Base-by-base conservation (phyloP, 2,329 filamentous ascomycete genomes). In the Penicillium sp. region DNA sequence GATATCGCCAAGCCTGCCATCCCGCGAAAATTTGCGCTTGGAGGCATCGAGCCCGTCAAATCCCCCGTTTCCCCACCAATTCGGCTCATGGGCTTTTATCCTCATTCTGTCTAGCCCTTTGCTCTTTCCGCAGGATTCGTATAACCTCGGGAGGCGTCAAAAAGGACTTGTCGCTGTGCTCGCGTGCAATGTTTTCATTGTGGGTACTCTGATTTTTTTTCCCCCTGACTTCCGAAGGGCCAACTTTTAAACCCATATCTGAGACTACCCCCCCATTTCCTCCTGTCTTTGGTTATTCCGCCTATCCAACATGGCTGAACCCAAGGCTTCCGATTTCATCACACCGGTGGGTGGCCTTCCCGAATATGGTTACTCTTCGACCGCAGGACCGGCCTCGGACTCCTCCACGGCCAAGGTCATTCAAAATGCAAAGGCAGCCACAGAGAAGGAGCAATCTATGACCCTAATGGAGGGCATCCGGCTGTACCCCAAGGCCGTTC, bases 401-500 rank as follows among this genome's bases (percentile, higher is more conserved):
- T 54, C 55, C 2, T 65, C 65, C 17, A 67, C 67, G 60, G 64
- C 69, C 31, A 68, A 69, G 42, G 59, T 78, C 48, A 70, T 77
- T 50, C 61, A 69, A 16, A 74, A 75, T 68, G 76, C 76, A 4
- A 75, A 73, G 61, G 65, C 70, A 11, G 76, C 76, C 1, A 73
- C 76, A 5, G 71, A 76, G 22, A 78, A 78, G 62, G 77, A 78
- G 56, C 86, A 85, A 63, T 80, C 77, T 14, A 90, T 91, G 88
- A 88, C 82, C 44, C 77, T 96, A 55, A 69, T 83, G 70, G 85
- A 96, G 77, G 91, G 90, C 59, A 81, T 96, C 72, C 85, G 80
- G 68, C 80, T 94, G 26, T 96, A 96, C 69, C 91, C 90, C 56
- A 93, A 95, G 77, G 91, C 91, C 22, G 87, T 95, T 54, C 82